A percentile compares a stretch with the other conserved stretches of the same genome.
Conservation (phyloP, 1,139 yeast species). For the Geotrichum carabidarum region DNA sequence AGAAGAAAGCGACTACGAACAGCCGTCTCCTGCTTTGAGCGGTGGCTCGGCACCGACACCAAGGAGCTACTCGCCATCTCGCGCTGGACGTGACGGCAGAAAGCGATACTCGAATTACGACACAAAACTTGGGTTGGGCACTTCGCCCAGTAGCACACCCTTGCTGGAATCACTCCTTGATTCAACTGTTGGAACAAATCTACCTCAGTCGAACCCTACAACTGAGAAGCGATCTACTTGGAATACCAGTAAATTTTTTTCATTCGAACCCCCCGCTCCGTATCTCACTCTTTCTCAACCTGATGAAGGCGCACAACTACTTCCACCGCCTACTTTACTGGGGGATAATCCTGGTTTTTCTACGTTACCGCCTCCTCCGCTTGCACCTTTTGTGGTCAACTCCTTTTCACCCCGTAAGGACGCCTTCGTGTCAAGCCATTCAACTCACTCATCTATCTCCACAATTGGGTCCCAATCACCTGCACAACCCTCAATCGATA, state of each 20-base stretch:
- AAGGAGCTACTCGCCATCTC: conserved; percentile 3
- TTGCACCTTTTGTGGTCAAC: background rate
- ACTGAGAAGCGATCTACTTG: background rate
- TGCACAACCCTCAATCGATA: background rate
- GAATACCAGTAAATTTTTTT: background rate
- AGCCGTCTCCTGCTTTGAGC: conserved; percentile 1
- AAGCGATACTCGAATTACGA: conserved; percentile 11
- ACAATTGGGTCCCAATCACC: conserved; percentile 10
- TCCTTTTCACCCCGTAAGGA: background rate
- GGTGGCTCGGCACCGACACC: background rate
- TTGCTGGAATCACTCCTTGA: conserved; percentile 17
- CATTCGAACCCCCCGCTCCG: conserved; percentile 2
- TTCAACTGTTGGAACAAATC: conserved; percentile 9
- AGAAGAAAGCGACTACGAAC: conserved; percentile 18
- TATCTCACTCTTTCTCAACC: background rate
- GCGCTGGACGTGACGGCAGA: background rate
- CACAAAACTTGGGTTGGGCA: background rate
- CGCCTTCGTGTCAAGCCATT: background rate
- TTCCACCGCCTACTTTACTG: background rate
- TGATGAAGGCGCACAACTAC: background rate
- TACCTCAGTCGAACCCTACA: background rate
- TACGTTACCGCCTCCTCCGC: conserved; percentile 6
- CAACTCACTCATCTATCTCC: conserved; percentile 16
- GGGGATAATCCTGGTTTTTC: background rate
- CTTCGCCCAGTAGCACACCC: conserved; percentile 1